Evolutionary conservation across 208 protist species (phyloP).

Genomic region (Naegleria lovaniensis): DNA sequence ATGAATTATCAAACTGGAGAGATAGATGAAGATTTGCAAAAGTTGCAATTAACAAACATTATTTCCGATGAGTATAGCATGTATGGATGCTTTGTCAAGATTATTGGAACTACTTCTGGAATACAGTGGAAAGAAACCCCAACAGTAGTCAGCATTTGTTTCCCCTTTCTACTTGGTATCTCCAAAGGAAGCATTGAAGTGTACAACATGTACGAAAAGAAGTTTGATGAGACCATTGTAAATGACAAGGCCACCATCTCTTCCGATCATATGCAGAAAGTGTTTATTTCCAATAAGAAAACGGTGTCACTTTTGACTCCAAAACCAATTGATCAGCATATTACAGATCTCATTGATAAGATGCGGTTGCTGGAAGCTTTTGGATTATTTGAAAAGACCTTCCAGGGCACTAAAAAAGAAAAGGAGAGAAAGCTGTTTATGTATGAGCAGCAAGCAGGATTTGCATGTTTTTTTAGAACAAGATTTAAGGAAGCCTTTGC

Average conservation of each 20-base stretch:
- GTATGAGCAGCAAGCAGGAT: neutral
- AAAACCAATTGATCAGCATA: conserved; percentile 13
- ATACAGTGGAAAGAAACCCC: conserved; percentile 14
- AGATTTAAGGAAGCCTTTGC: conserved; percentile 10
- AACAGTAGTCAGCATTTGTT: neutral
- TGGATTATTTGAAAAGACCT: conserved; percentile 9
- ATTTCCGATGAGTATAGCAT: neutral
- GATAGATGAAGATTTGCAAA: neutral
- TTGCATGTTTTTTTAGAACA: neutral
- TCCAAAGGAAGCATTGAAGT: neutral
- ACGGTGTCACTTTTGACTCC: neutral
- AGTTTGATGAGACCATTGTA: neutral
- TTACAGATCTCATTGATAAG: neutral
- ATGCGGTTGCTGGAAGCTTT: neutral
- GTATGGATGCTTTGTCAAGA: conserved; percentile 15
- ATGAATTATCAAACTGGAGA: conserved; percentile 17
- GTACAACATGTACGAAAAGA: neutral
- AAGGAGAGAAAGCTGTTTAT: neutral
- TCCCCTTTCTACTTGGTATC: neutral
- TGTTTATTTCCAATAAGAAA: neutral
- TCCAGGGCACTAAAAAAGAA: conserved; percentile 8
- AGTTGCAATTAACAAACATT: conserved; percentile 4
- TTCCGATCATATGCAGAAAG: neutral
- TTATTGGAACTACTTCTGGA: neutral
- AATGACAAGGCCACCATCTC: neutral